phyloP scores from a whole-genome alignment of 139 green algal genomes.

The Volvox reticuliferus region DNA sequence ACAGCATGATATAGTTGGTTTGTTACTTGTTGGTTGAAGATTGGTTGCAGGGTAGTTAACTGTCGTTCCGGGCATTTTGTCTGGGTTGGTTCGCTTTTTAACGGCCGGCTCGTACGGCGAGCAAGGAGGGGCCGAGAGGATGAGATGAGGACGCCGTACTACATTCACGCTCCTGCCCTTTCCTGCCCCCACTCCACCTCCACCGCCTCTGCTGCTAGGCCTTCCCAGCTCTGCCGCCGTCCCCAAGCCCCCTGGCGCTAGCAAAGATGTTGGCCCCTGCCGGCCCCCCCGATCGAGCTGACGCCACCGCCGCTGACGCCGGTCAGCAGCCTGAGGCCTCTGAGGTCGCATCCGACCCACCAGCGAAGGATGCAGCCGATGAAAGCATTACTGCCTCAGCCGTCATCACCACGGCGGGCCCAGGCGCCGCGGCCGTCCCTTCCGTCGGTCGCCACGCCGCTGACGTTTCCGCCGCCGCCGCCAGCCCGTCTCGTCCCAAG shows the following conservation, averaged over 20 bases:
- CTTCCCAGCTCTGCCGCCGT: neutral
- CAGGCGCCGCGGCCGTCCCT: neutral
- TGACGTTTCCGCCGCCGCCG: too few species aligned
- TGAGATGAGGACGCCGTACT: too few species aligned
- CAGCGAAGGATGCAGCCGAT: neutral
- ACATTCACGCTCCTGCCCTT: too few species aligned
- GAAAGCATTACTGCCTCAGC: neutral
- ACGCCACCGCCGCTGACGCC: too few species aligned
- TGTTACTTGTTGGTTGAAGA: too few species aligned
- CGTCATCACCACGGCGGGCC: neutral
- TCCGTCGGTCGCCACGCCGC: too few species aligned
- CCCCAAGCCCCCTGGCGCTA: neutral
- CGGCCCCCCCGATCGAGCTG: neutral
- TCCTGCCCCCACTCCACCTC: too few species aligned
- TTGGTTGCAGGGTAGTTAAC: too few species aligned
- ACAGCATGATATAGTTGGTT: too few species aligned
- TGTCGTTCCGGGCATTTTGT: too few species aligned
- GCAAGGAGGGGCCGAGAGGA: too few species aligned
- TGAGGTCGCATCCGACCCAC: neutral
- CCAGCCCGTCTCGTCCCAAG: neutral
- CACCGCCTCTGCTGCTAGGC: neutral
- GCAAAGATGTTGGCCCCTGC: neutral
- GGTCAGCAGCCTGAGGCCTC: neutral
- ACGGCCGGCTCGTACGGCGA: neutral
- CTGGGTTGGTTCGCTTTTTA: too few species aligned